Percentiles rank a stretch among this genome's conserved stretches.
Evolutionary conservation across 2,329 filamentous ascomycete species (phyloP).

Genomic region (Parastagonospora nodorum): DNA sequence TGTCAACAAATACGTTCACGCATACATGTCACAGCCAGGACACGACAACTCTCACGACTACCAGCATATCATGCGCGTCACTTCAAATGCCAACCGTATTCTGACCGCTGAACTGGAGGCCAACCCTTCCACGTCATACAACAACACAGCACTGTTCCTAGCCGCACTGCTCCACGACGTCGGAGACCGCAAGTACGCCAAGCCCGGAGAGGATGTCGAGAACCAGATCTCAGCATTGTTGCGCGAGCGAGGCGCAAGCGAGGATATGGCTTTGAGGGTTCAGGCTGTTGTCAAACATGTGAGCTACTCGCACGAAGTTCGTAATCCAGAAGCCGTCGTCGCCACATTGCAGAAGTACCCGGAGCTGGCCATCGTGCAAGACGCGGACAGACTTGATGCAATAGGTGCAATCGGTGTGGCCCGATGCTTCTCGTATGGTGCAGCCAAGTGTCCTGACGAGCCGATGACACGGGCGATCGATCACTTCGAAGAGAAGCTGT

Average conservation of each 20-base stretch:
- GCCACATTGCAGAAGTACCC: constrained; percentile 68
- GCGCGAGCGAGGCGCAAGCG: constrained; percentile 59
- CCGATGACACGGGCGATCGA: constrained; percentile 37
- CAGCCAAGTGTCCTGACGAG: constrained; percentile 43
- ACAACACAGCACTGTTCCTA: constrained; percentile 67
- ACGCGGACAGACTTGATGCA: constrained; percentile 90
- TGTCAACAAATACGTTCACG: constrained; percentile 38
- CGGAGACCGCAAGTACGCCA: constrained; percentile 79
- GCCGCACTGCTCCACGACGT: constrained; percentile 75
- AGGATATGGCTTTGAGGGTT: constrained; percentile 66
- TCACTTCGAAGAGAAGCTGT: constrained; percentile 45
- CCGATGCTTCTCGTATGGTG: constrained; percentile 76
- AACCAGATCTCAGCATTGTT: constrained; percentile 64
- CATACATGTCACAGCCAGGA: constrained; percentile 42
- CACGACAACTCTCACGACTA: constrained; percentile 86
- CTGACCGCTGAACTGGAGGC: constrained; percentile 55
- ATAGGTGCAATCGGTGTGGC: constrained; percentile 86
- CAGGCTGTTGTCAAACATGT: constrained; percentile 77
- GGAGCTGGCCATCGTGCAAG: constrained; percentile 84
- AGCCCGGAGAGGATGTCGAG: constrained; percentile 59
- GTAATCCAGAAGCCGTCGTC: constrained; percentile 65
- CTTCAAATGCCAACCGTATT: constrained; percentile 72
- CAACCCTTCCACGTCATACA: constrained; percentile 45
- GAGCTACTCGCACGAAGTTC: constrained; percentile 75
- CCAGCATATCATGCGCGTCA: constrained; percentile 79